Percentiles rank a stretch among this genome's conserved stretches.
Conservation (phyloP, 352 stramenopile species). For the Phytophthora hybrid region DNA sequence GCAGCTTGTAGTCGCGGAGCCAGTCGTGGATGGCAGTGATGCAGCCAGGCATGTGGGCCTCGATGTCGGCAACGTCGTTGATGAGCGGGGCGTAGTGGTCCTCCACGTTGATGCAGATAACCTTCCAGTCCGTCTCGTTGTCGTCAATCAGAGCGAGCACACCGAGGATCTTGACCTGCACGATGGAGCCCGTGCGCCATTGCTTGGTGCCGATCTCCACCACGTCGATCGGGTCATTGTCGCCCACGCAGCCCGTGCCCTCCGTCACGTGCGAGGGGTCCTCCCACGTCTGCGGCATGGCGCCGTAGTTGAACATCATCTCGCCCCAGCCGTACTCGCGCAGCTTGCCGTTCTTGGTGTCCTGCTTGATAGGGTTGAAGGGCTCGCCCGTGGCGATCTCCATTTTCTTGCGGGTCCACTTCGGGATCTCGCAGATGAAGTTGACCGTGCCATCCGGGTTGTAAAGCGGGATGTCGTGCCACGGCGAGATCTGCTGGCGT, state of each 20-base stretch:
- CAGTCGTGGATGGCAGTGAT: slow-evolving; percentile 96
- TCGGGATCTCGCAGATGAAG: slow-evolving; percentile 98
- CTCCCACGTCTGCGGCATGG: slow-evolving; percentile 99
- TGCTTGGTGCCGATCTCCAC: slow-evolving; percentile 97
- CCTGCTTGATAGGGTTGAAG: slow-evolving; percentile 99
- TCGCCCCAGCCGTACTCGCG: slow-evolving; percentile 97
- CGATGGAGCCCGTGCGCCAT: slow-evolving; percentile 93
- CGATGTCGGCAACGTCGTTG: slow-evolving; percentile 98
- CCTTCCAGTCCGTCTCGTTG: slow-evolving; percentile 99
- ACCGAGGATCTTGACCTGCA: slow-evolving; percentile 98
- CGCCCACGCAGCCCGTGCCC: slow-evolving; percentile 86
- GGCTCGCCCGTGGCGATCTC: slow-evolving; percentile 96
- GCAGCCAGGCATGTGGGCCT: slow-evolving; percentile 94
- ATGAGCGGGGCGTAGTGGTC: slow-evolving; percentile 98
- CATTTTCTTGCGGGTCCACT: slow-evolving; percentile 99
- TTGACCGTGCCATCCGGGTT: slow-evolving; percentile 90
- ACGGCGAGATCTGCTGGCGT: slow-evolving; percentile 94
- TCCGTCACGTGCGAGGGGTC: slow-evolving; percentile 93
- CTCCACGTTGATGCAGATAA: slow-evolving; percentile 96
- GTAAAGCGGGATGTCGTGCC: slow-evolving; percentile 98
- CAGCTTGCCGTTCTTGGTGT: slow-evolving; percentile 98
- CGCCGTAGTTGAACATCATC: slow-evolving; percentile 99
- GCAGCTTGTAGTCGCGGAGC: slow-evolving; percentile 99
- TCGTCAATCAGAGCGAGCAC: slow-evolving; percentile 99
- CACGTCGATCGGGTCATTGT: slow-evolving; percentile 99